Base-by-base conservation (phyloP, 768 basidiomycete species). In the Hortiboletus campestris region DNA sequence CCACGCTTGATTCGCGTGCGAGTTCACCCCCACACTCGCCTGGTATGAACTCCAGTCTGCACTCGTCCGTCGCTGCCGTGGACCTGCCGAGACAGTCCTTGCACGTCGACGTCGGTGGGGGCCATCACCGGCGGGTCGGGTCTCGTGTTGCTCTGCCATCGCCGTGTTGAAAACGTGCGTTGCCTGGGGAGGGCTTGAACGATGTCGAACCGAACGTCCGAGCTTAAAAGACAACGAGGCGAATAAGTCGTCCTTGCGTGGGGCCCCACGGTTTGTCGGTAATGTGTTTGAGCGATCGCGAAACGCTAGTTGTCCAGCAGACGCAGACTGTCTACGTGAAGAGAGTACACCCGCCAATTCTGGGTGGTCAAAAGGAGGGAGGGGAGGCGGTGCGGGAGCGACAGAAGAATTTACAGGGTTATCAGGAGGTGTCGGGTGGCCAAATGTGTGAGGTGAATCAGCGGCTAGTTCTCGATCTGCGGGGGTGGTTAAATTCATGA, bases 21-120 rank as follows among this genome's bases (percentile, higher is more conserved):
- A 56, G 45, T 56, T 64, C 35, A 72, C 70, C 4, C 70, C 68
- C 14, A 64, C 73, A 11, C 63, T 70, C 35, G 80, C 84, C 61
- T 80, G 78, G 50, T 75, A 65, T 17, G 82, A 75, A 46, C 75
- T 82, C 72, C 80, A 84, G 48, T 85, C 83, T 28, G 84, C 83
- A 60, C 84, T 85, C 43, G 72, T 70, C 43, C 83, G 76, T 62
- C 84, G 73, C 16, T 54, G 65, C 31, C 67, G 68, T 49, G 67
- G 70, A 75, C 74, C 40, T 65, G 74, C 53, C 64, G 81, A 71
- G 19, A 62, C 39, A 10, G 66, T 64, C 51, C 70, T 61, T 0
- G 70, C 63, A 38, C 68, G 70, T 32, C 56, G 60, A 20, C 47
- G 63, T 20, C 49, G 39, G 1, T 34, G 39, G 19, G 55, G 49